phyloP scores from a whole-genome alignment of 768 basidiomycete genomes.

The Kwoniella bestiolae region DNA sequence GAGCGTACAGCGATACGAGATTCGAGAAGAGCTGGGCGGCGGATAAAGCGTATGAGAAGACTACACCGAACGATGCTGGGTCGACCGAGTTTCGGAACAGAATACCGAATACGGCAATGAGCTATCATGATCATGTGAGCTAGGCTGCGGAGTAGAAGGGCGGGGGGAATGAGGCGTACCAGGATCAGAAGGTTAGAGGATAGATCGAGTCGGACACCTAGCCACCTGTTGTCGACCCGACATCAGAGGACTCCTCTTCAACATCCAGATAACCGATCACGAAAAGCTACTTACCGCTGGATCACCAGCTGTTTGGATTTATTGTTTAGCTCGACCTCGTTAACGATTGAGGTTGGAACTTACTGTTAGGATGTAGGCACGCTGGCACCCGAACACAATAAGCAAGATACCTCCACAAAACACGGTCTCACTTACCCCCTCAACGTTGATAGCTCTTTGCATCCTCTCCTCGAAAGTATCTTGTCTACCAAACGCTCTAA shows the following conservation, averaged over 20 bases:
- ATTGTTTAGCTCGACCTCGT: too few relatives aligned
- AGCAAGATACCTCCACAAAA: background rate
- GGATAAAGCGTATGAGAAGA: conserved; percentile 63
- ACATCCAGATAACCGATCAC: conserved; percentile 38
- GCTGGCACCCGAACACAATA: conserved; percentile 11
- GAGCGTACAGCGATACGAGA: conserved; percentile 33
- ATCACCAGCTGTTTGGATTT: conserved; percentile 30
- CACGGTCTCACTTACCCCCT: conserved; percentile 29
- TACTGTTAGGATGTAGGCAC: conserved; percentile 35
- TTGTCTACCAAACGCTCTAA: conserved; percentile 43
- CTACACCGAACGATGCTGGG: conserved; percentile 69
- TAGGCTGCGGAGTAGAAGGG: background rate
- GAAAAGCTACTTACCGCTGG: conserved; percentile 45
- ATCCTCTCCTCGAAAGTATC: conserved; percentile 23
- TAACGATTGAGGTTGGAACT: too few relatives aligned
- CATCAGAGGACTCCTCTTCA: background rate
- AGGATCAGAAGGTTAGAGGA: conserved; percentile 72
- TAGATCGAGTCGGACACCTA: conserved; percentile 69
- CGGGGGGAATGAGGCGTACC: background rate
- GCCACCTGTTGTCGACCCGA: conserved; percentile 59
- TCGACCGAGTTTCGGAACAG: conserved; percentile 65
- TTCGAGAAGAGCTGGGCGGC: conserved; percentile 31
- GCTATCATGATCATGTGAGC: conserved; percentile 39
- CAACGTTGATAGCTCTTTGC: conserved; percentile 33
- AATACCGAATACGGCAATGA: conserved; percentile 72